Evolutionary conservation across 1,284 basidiomycete species (phyloP).

Genomic region (Peniophora sp.): DNA sequence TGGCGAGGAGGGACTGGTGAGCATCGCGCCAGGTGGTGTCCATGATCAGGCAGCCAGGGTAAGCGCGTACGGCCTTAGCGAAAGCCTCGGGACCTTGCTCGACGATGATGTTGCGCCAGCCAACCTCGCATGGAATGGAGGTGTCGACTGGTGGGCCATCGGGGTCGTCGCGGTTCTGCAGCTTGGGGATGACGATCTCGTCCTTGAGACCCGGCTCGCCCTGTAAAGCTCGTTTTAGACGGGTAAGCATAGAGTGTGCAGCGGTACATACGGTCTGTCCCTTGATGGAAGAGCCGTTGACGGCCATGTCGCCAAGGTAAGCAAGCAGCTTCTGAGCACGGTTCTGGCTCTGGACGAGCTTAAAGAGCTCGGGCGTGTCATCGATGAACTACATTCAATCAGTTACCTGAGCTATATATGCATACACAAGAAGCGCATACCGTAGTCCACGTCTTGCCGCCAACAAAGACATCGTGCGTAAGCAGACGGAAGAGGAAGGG

Average conservation of each 20-base stretch:
- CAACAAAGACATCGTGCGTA: conserved; percentile 96
- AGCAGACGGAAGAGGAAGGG: conserved; percentile 98
- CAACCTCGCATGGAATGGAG: conserved; percentile 75
- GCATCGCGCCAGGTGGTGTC: conserved; percentile 99
- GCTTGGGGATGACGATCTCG: conserved; percentile 80
- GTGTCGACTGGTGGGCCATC: conserved; percentile 72
- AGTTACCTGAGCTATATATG: conserved; percentile 6
- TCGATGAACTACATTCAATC: conserved; percentile 81
- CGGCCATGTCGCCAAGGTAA: conserved; percentile 96
- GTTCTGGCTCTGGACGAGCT: conserved; percentile 96
- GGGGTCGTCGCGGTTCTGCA: conserved; percentile 76
- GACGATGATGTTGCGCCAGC: conserved; percentile 99
- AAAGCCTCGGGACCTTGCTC: conserved; percentile 98
- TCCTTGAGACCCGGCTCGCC: conserved; percentile 94
- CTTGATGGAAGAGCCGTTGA: conserved; percentile 97
- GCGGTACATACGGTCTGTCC: conserved; percentile 57
- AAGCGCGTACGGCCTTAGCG: conserved; percentile 95
- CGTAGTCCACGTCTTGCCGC: conserved; percentile 97
- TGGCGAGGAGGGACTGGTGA: conserved; percentile 96
- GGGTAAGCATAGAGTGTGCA: not conserved
- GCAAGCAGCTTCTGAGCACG: conserved; percentile 96
- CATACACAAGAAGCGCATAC: conserved; percentile 32
- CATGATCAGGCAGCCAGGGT: conserved; percentile 94
- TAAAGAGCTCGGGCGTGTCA: conserved; percentile 98
- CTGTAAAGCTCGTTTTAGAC: conserved; percentile 5